A percentile compares a stretch with the other conserved stretches of the same genome.
These are phyloP conservation scores for Candida peoriensis DNA, from an alignment of 805 yeast species.

Conservation along the genomic window DNA sequence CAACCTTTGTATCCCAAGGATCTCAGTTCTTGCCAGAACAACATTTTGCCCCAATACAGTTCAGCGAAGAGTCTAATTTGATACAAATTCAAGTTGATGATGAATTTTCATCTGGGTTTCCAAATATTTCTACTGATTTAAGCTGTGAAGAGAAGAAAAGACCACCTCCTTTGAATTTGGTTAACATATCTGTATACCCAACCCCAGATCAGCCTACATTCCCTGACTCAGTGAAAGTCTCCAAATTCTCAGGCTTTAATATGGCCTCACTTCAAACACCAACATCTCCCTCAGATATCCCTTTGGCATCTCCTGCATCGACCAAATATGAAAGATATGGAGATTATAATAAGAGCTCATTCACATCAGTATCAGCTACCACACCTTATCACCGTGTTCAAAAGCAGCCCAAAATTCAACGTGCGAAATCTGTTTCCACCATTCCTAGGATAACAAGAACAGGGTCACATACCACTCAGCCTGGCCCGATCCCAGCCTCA, in stretches of 20 bases:
- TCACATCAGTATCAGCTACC: neutral
- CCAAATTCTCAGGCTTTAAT: too few species aligned
- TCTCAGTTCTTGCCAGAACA: too few species aligned
- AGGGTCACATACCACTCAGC: slow-evolving; percentile 23
- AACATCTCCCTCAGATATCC: neutral
- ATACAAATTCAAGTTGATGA: too few species aligned
- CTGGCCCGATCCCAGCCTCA: slow-evolving; percentile 32
- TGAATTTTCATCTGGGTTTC: slow-evolving; percentile 1
- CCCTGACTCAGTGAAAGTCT: slow-evolving; percentile 4
- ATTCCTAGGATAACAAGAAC: slow-evolving; percentile 1
- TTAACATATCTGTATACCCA: slow-evolving; percentile 4
- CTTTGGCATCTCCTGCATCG: neutral
- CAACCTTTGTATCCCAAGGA: too few species aligned
- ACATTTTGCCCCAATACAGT: too few species aligned
- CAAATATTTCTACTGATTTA: slow-evolving; percentile 4
- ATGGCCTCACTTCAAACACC: neutral
- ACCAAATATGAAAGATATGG: neutral
- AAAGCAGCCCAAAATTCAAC: slow-evolving; percentile 3
- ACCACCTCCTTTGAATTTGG: neutral
- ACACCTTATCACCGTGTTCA: neutral
- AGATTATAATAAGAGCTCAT: neutral
- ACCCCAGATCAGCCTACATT: slow-evolving; percentile 12
- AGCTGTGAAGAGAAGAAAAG: neutral
- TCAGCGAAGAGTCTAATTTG: too few species aligned
- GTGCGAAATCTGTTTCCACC: slow-evolving; percentile 14